A percentile compares a stretch with the other conserved stretches of the same genome.
phyloP scores from a whole-genome alignment of 495 filamentous ascomycete genomes.

The Cudoniella acicularis region DNA sequence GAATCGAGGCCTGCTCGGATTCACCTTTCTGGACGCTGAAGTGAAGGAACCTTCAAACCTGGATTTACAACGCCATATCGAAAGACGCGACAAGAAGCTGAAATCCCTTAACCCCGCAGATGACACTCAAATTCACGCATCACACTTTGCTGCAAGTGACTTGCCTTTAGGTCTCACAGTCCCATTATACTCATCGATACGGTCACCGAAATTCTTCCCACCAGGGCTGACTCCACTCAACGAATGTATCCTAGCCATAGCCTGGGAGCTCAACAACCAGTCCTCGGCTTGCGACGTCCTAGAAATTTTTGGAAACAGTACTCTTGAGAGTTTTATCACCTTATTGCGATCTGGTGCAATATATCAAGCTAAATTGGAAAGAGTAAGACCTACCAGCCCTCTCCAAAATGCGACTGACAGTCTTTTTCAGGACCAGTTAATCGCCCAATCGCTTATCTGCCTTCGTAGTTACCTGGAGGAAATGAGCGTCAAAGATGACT shows the following conservation, averaged over 20 bases:
- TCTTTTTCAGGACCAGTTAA: conserved; percentile 1
- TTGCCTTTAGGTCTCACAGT: not conserved
- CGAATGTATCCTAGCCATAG: not conserved
- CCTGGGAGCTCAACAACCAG: not conserved
- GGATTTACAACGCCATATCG: not conserved
- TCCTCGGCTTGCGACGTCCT: not conserved
- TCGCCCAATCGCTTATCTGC: conserved; percentile 1
- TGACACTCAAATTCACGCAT: not conserved
- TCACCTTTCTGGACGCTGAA: not conserved
- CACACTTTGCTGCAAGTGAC: not conserved
- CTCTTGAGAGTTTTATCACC: not conserved
- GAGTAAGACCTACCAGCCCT: not conserved
- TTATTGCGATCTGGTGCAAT: not conserved
- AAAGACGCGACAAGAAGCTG: not conserved
- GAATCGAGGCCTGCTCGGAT: not conserved
- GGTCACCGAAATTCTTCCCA: not conserved
- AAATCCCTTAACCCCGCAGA: not conserved
- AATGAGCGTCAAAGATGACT: not conserved
- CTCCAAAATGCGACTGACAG: not conserved
- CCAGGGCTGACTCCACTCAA: not conserved
- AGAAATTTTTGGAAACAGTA: not conserved
- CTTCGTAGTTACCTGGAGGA: not conserved
- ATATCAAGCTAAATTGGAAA: not conserved
- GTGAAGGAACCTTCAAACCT: not conserved
- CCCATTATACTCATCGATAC: not conserved